These are phyloP conservation scores for Rhodotorula glutinis DNA, from an alignment of 1,284 basidiomycete genomes.

Conservation along the genomic window DNA sequence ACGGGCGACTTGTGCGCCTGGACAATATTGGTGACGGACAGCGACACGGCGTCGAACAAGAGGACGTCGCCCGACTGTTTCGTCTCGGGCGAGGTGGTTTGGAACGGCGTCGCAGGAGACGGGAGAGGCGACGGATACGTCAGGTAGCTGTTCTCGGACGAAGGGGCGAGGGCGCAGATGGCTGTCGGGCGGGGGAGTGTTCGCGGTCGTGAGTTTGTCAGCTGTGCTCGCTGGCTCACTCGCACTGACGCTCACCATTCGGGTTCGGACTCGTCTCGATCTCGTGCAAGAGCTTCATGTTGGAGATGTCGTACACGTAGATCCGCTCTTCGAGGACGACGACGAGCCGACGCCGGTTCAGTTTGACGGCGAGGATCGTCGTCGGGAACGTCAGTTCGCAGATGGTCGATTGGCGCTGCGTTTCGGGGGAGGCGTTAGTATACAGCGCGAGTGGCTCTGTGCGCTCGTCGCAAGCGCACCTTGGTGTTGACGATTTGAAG, in stretches of 20 bases:
- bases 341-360: constrained; percentile 92
- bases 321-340: constrained; percentile 95
- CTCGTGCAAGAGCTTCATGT: constrained; percentile 95
- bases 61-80: constrained; percentile 76
- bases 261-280: constrained; percentile 96
- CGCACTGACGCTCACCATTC: constrained; percentile 67
- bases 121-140: constrained; percentile 94
- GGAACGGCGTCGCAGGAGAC: constrained; percentile 64
- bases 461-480: constrained; percentile 55
- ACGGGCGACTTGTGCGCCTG: constrained; percentile 96
- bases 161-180: constrained; percentile 89
- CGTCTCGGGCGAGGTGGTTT: constrained; percentile 53
- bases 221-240: too few relatives aligned
- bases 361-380: constrained; percentile 89
- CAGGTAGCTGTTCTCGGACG: constrained; percentile 91
- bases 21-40: constrained; percentile 90
- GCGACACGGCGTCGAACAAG: constrained; percentile 84
- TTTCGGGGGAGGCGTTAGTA: neutral
- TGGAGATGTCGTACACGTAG: constrained; percentile 98
- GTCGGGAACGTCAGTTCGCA: constrained; percentile 97
- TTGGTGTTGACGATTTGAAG: constrained; percentile 98
- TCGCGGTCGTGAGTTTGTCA: constrained; percentile 87
- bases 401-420: constrained; percentile 92
- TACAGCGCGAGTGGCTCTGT: neutral
- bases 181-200: constrained; percentile 78